Percentiles rank a stretch among this genome's conserved stretches.
These are phyloP conservation scores for Lenzites betulinus DNA, from an alignment of 768 basidiomycete genomes.

Conservation along the genomic window DNA sequence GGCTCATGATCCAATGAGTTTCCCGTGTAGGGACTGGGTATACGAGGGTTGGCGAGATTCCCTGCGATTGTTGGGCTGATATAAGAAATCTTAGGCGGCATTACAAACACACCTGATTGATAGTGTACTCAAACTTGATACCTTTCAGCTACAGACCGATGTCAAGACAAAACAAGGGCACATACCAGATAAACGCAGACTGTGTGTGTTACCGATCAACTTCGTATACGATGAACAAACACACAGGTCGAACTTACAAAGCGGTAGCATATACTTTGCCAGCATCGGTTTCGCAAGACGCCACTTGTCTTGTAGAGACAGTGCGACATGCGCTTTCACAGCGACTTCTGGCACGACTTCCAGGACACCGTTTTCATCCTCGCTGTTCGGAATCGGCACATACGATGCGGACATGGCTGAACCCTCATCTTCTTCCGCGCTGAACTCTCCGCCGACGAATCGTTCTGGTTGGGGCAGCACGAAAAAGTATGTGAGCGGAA, in stretches of 20 bases:
- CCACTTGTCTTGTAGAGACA: conserved; percentile 80
- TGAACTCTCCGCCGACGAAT: conserved; percentile 46
- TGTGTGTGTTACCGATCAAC: conserved; percentile 16
- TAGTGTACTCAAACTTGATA: conserved; percentile 83
- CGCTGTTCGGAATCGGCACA: conserved; percentile 8
- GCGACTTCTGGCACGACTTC: conserved; percentile 2
- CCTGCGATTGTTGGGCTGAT: conserved; percentile 43
- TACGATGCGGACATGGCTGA: conserved; percentile 9
- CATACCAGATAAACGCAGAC: conserved; percentile 67
- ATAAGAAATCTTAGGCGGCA: background rate
- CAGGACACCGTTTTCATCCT: background rate
- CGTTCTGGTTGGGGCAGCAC: conserved; percentile 66
- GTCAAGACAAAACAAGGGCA: conserved; percentile 5
- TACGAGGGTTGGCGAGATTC: conserved; percentile 85
- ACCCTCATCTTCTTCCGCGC: conserved; percentile 39
- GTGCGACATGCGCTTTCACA: conserved; percentile 34
- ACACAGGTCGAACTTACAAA: conserved; percentile 58
- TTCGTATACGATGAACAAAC: background rate
- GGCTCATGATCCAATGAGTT: conserved; percentile 62
- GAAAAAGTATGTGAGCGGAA: conserved; percentile 75
- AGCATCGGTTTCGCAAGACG: conserved; percentile 78
- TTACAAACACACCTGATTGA: conserved; percentile 68
- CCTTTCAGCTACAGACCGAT: background rate
- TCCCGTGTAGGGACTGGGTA: conserved; percentile 78
- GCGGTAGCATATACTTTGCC: conserved; percentile 85